Conservation (phyloP, 2,329 filamentous ascomycete genomes). For the Didymella pinodella region DNA sequence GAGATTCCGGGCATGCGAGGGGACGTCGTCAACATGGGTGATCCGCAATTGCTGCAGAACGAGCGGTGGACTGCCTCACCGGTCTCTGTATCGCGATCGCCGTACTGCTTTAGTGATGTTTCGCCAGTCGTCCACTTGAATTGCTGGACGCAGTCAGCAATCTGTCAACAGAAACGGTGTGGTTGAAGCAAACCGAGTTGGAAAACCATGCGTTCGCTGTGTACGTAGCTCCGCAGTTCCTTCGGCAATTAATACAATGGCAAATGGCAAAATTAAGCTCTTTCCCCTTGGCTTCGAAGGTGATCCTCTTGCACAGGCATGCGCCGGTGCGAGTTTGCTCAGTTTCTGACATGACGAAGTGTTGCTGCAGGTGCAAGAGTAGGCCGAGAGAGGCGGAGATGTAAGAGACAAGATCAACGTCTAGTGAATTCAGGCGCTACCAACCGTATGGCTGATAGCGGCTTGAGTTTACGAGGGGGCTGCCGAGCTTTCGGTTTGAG, state of each 20-base stretch:
- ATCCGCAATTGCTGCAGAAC: conserved; percentile 17
- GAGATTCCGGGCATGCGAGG: conserved; percentile 17
- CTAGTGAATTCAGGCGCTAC: not conserved
- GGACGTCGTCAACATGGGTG: conserved; percentile 14
- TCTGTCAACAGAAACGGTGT: not conserved
- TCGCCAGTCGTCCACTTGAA: conserved; percentile 16
- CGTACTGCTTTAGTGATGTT: conserved; percentile 11
- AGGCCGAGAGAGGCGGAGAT: not conserved
- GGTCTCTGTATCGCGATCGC: conserved; percentile 17
- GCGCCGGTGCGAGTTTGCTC: conserved; percentile 10
- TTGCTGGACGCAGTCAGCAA: conserved; percentile 3
- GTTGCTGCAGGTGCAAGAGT: not conserved
- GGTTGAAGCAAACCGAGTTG: not conserved
- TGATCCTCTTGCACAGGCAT: conserved; percentile 16
- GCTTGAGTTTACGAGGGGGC: not conserved
- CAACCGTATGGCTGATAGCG: not conserved
- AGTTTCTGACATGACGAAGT: not conserved
- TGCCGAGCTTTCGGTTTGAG: too few species aligned
- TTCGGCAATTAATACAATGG: conserved; percentile 15
- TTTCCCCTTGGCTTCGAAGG: conserved; percentile 5
- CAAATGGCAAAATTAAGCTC: conserved; percentile 18
- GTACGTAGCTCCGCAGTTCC: conserved; percentile 12
- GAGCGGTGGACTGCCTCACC: conserved; percentile 15
- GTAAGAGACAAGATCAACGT: not conserved
- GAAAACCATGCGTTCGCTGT: conserved; percentile 18